Percentiles rank a stretch among this genome's conserved stretches.
Evolutionary conservation across 495 filamentous ascomycete genomes (phyloP).

Genomic region (Bacidia gigantensis): DNA sequence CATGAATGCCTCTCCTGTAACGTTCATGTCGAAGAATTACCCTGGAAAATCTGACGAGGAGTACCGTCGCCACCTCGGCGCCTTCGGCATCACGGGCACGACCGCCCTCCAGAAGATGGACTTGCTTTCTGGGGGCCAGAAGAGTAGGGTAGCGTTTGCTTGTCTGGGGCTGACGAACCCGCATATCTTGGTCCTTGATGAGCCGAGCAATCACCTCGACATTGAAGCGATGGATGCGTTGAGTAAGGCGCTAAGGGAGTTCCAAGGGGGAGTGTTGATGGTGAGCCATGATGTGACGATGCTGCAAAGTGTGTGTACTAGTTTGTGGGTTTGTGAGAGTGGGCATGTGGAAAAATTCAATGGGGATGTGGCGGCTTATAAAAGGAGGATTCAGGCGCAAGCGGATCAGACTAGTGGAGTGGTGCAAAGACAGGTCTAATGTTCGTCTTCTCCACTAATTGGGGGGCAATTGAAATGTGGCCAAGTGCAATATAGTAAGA

Average conservation of each 20-base stretch:
- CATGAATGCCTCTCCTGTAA: conserved; percentile 71
- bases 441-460: no score
- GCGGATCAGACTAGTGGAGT: conserved; percentile 38
- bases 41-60: conserved; percentile 90
- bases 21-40: conserved; percentile 88
- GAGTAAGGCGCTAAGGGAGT: conserved; percentile 64
- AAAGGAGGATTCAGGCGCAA: conserved; percentile 86
- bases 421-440: conserved; percentile 4
- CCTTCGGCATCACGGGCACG: conserved; percentile 96
- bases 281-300: conserved; percentile 99
- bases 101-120: conserved; percentile 96
- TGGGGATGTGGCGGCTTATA: conserved; percentile 92
- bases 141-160: conserved; percentile 94
- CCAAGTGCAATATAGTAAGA: no score
- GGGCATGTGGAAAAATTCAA: conserved; percentile 95
- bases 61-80: conserved; percentile 87
- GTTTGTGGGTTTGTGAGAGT: conserved; percentile 90
- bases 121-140: conserved; percentile 90
- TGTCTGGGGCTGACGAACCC: conserved; percentile 85
- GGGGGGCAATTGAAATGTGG: no score
- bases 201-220: conserved; percentile 96
- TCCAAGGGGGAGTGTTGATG: conserved; percentile 94
- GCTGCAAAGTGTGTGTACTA: conserved; percentile 88
- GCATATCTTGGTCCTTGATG: conserved; percentile 95
- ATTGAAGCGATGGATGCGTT: conserved; percentile 99